Evolutionary conservation across 2,329 filamentous ascomycete genomes (phyloP), one percentile per base, ranked within the genome.

Genomic region (Fusarium metavorans): DNA sequence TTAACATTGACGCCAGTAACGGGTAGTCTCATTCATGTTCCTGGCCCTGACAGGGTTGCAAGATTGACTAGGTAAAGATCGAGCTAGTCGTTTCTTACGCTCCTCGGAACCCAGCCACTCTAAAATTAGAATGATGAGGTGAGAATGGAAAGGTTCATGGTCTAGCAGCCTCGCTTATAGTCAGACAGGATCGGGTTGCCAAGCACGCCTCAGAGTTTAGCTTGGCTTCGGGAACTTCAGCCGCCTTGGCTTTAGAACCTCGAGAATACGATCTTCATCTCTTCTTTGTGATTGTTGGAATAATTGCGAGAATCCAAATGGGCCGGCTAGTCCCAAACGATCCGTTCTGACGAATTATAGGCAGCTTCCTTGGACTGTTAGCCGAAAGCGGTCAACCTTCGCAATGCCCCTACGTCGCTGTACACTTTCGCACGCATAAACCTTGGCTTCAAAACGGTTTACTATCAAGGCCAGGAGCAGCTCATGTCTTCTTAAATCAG

Each of bases 391-490:
- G 39, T 27, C 52, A 43, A 20, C 54, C 30, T 52, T 37, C 66
- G 27, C 61, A 50, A 39, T 27, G 66, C 67, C 25, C 6, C 60
- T 34, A 41, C 66, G 11, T 79, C 57, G 80, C 81, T n/a, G 9
- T 73, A 14, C 41, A 23, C n/a, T 43, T 14, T 7, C 4, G 20
- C n/a, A 43, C 41, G 14, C 11, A 23, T 5, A 13, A 6, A 23
- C 13, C 1, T 14, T 43, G 6, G 6, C 2, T 20, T 13, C 8
- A 8, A 23, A 13, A 13, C 20, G 1, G 14, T 43, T 20, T 20
- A 23, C 2, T 5, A 23, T 43, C n/a, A 23, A 23, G n/a, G 13
- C 4, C 6, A 23, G 6, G 41, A 43, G 3, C 6, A 43, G 10
- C 13, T 7, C 11, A 4, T 5, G 10, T 6, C 3, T 43, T 10